These are phyloP conservation scores for Ophiostoma sp. DNA, from an alignment of 2,329 filamentous ascomycete genomes.

Conservation along the genomic window DNA sequence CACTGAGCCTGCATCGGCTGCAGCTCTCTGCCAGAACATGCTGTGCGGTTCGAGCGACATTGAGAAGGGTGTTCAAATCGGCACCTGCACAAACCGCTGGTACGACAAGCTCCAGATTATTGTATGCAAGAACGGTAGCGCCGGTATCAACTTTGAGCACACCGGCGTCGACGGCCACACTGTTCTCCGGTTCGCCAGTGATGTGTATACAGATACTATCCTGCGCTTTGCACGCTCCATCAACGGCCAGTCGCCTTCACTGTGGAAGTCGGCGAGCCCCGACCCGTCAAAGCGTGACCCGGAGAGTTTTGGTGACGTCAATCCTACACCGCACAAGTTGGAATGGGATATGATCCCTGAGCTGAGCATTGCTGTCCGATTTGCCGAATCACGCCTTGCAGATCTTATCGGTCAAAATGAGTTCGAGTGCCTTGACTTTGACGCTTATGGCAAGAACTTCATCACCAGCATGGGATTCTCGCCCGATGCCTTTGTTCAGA, in stretches of 20 bases:
- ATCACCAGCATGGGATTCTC: constrained; percentile 97
- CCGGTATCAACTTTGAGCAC: constrained; percentile 98
- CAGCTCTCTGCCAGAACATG: constrained; percentile 96
- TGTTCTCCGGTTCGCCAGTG: constrained; percentile 89
- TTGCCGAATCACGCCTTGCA: constrained; percentile 88
- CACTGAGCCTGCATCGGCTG: constrained; percentile 72
- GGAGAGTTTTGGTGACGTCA: constrained; percentile 85
- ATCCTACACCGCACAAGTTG: constrained; percentile 87
- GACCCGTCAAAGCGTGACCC: constrained; percentile 91
- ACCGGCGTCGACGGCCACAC: constrained; percentile 97
- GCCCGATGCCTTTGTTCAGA: constrained; percentile 94
- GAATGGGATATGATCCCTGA: constrained; percentile 98
- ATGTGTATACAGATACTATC: constrained; percentile 96
- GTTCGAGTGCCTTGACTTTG: constrained; percentile 86
- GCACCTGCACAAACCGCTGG: constrained; percentile 97
- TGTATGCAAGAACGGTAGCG: constrained; percentile 96
- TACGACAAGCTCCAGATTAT: constrained; percentile 99
- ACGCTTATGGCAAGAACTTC: constrained; percentile 89
- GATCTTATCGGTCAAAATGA: constrained; percentile 96
- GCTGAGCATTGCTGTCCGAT: constrained; percentile 82
- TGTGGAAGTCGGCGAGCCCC: constrained; percentile 87
- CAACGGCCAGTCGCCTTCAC: constrained; percentile 82
- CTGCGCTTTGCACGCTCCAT: constrained; percentile 91
- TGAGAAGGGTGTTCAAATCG: constrained; percentile 88
- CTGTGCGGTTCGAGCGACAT: constrained; percentile 91